These are phyloP conservation scores for Penicillium olsonii DNA, from an alignment of 2,329 filamentous ascomycete genomes.

Conservation along the genomic window DNA sequence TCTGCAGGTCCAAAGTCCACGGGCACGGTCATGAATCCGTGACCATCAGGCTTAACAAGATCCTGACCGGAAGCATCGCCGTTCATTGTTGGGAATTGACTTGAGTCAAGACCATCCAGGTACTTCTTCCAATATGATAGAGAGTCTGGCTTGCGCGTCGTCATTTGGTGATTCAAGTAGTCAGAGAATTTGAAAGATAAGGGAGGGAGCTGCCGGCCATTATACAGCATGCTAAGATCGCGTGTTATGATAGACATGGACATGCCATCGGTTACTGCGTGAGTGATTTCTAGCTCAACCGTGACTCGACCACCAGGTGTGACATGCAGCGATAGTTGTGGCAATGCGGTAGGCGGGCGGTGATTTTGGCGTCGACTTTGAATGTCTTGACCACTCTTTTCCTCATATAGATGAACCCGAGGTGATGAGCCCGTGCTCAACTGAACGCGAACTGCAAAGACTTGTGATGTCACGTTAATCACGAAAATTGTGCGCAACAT, in stretches of 20 bases:
- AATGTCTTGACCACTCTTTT: background rate
- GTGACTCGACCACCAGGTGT: background rate
- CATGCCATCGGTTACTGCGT: background rate
- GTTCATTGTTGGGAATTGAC: background rate
- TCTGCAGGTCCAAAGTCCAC: background rate
- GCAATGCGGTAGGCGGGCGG: background rate
- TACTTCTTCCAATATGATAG: background rate
- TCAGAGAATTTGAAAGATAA: background rate
- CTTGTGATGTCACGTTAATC: background rate
- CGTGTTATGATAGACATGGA: background rate
- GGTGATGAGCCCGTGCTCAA: background rate
- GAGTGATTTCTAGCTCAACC: background rate
- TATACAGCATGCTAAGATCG: background rate
- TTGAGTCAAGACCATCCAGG: background rate
- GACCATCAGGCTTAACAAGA: too few species aligned
- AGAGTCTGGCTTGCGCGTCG: background rate
- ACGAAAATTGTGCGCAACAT: background rate
- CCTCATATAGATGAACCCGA: background rate
- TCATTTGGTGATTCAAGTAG: background rate
- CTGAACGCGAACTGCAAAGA: background rate
- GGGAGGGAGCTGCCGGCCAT: too few species aligned
- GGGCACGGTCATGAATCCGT: background rate
- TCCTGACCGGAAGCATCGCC: too few species aligned
- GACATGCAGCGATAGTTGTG: background rate
- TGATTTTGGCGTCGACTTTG: background rate